A percentile compares a stretch with the other conserved stretches of the same genome.
Conservation (phyloP, 2,329 filamentous ascomycete genomes). For the Ophiocordyceps camponoti-saundersi region DNA sequence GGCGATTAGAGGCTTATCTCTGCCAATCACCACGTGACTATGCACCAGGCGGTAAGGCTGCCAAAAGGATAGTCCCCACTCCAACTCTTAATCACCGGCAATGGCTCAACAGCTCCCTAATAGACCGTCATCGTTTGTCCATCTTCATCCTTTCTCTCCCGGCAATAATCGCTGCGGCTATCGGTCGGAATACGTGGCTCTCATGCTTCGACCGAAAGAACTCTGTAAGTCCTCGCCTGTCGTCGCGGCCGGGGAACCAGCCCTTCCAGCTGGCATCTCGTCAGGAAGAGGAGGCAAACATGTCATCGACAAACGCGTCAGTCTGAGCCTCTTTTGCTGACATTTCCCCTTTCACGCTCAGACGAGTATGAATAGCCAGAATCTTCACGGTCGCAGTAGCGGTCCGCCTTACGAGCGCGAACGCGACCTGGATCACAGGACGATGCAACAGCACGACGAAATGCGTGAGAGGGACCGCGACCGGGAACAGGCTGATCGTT, state of each 20-base stretch:
- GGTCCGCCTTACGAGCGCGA: slow-evolving; percentile 28
- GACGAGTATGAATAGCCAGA: slow-evolving; percentile 28
- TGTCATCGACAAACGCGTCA: not conserved
- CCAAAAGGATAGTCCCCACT: too few relatives aligned
- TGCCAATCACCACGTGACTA: too few relatives aligned
- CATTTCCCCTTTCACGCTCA: not conserved
- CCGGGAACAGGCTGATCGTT: slow-evolving; percentile 47
- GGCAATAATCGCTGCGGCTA: too few relatives aligned
- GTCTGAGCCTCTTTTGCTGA: not conserved
- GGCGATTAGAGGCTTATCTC: too few relatives aligned
- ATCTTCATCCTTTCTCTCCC: too few relatives aligned
- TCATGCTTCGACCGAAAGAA: too few relatives aligned
- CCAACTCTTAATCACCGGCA: too few relatives aligned
- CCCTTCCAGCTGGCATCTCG: not conserved
- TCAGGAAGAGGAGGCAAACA: not conserved
- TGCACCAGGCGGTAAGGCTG: too few relatives aligned
- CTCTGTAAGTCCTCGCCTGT: not conserved
- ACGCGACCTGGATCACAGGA: slow-evolving; percentile 29
- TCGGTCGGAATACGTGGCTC: too few relatives aligned
- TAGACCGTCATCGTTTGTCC: too few relatives aligned
- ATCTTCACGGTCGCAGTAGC: slow-evolving; percentile 21
- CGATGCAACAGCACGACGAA: slow-evolving; percentile 28
- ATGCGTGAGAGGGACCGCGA: slow-evolving; percentile 41
- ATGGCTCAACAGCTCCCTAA: too few relatives aligned
- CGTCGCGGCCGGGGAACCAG: not conserved